Evolutionary conservation across 177 flowering plant species (phyloP).

Genomic region (Vitis hybrid): DNA sequence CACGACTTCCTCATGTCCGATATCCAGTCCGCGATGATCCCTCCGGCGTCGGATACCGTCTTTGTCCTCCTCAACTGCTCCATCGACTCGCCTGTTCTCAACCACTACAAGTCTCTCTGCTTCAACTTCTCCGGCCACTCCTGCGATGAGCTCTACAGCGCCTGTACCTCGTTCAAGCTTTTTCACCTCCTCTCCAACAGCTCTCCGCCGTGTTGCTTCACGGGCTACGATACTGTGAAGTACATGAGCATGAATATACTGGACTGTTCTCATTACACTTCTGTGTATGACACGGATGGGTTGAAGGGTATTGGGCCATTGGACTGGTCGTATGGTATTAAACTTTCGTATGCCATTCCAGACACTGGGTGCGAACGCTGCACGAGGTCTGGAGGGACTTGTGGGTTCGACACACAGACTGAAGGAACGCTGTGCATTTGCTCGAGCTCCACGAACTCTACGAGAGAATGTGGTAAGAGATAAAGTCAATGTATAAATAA

Average conservation of each 20-base stretch:
- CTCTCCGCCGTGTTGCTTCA: slow-evolving; percentile 77
- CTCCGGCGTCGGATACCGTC: slow-evolving; percentile 76
- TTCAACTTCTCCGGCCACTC: slow-evolving; percentile 80
- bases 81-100: slow-evolving; percentile 79
- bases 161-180: slow-evolving; percentile 56
- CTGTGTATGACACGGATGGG: slow-evolving; percentile 46
- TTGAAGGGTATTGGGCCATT: slow-evolving; percentile 59
- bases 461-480: slow-evolving; percentile 68
- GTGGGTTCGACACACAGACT: slow-evolving; percentile 27
- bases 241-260: slow-evolving; percentile 83
- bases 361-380: slow-evolving; percentile 77
- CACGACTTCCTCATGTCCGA: slow-evolving; percentile 72
- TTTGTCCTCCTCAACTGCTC: slow-evolving; percentile 89
- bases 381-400: slow-evolving; percentile 64
- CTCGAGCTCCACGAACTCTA: slow-evolving; percentile 49
- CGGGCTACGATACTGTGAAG: slow-evolving; percentile 66
- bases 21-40: slow-evolving; percentile 58
- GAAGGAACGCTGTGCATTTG: slow-evolving; percentile 28
- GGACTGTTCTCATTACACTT: slow-evolving; percentile 89
- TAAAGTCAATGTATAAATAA: not conserved
- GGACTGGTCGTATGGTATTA: slow-evolving; percentile 89
- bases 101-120: slow-evolving; percentile 77
- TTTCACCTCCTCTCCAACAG: slow-evolving; percentile 37
- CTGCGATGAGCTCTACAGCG: slow-evolving; percentile 76
- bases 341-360: slow-evolving; percentile 56